Percentiles rank a stretch among this genome's conserved stretches.
Evolutionary conservation across 768 basidiomycete species (phyloP).

Genomic region (Leccinum disarticulatum): DNA sequence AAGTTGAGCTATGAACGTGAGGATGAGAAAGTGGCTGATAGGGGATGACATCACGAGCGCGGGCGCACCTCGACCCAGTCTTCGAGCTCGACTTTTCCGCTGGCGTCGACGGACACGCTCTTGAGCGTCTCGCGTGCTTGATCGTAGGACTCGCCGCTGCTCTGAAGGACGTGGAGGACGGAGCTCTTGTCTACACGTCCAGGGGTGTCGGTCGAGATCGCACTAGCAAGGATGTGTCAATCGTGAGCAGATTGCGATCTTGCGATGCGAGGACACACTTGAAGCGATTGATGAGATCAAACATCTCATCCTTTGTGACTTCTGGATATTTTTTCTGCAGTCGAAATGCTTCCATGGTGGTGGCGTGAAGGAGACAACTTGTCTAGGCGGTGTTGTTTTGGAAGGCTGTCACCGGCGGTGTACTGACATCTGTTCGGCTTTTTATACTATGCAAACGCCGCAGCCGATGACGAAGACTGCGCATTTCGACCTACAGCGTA

Average conservation of each 20-base stretch:
- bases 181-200: constrained; percentile 82
- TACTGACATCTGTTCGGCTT: not conserved
- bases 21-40: constrained; percentile 12
- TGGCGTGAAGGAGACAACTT: constrained; percentile 4
- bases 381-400: constrained; percentile 13
- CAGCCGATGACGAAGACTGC: constrained; percentile 1
- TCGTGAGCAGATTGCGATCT: not conserved
- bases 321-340: constrained; percentile 92
- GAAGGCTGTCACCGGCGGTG: constrained; percentile 11
- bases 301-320: constrained; percentile 90
- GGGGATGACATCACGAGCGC: constrained; percentile 23
- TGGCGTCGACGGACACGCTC: constrained; percentile 89
- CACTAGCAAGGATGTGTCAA: constrained; percentile 39
- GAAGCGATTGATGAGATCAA: constrained; percentile 91
- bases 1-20: constrained; percentile 61
- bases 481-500: not conserved
- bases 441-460: not conserved
- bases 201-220: constrained; percentile 74
- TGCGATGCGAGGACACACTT: constrained; percentile 60
- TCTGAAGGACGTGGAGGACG: constrained; percentile 76
- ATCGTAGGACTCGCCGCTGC: constrained; percentile 88
- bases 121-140: constrained; percentile 88
- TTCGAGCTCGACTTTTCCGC: constrained; percentile 94
- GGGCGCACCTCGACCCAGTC: constrained; percentile 92
- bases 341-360: constrained; percentile 75